Percentiles rank a stretch among this genome's conserved stretches.
Conservation (phyloP, 2,329 filamentous ascomycete genomes). For the Dendryphion nanum region DNA sequence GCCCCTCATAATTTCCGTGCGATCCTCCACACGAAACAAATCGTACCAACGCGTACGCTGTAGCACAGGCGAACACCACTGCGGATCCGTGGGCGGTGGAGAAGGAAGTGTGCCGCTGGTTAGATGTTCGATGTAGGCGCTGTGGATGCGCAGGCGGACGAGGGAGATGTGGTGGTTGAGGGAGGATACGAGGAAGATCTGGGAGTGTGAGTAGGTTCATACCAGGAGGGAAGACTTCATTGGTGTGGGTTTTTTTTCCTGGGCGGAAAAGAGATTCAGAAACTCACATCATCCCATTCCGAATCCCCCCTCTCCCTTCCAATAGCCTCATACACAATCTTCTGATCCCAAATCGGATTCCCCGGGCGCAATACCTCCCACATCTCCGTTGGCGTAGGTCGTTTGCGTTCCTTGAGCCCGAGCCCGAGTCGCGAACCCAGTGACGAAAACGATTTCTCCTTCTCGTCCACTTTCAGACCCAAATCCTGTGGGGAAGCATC, state of each 20-base stretch:
- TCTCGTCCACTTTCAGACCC: slow-evolving; percentile 34
- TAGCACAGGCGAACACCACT: slow-evolving; percentile 54
- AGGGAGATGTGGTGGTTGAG: slow-evolving; percentile 63
- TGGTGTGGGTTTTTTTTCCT: neutral
- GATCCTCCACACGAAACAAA: slow-evolving; percentile 54
- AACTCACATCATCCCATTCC: slow-evolving; percentile 55
- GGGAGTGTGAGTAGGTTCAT: neutral
- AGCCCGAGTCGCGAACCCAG: slow-evolving; percentile 15
- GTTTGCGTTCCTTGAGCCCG: slow-evolving; percentile 36
- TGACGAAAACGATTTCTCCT: slow-evolving; percentile 13
- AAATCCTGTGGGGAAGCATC: slow-evolving; percentile 24
- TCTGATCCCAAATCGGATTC: slow-evolving; percentile 56
- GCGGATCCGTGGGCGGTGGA: slow-evolving; percentile 19
- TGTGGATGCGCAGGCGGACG: slow-evolving; percentile 57
- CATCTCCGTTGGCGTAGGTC: slow-evolving; percentile 47
- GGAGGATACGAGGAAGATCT: slow-evolving; percentile 63
- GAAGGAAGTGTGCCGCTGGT: slow-evolving; percentile 42
- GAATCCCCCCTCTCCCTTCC: slow-evolving; percentile 50
- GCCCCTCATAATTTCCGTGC: slow-evolving; percentile 55
- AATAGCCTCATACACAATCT: slow-evolving; percentile 56
- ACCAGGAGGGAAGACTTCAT: too few species aligned
- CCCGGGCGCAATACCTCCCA: slow-evolving; percentile 55
- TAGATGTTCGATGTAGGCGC: slow-evolving; percentile 56
- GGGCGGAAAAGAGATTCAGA: neutral
- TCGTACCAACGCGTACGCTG: slow-evolving; percentile 60